Conservation (phyloP, 108 stramenopile genomes). For the Cylindrotheca closterium region DNA sequence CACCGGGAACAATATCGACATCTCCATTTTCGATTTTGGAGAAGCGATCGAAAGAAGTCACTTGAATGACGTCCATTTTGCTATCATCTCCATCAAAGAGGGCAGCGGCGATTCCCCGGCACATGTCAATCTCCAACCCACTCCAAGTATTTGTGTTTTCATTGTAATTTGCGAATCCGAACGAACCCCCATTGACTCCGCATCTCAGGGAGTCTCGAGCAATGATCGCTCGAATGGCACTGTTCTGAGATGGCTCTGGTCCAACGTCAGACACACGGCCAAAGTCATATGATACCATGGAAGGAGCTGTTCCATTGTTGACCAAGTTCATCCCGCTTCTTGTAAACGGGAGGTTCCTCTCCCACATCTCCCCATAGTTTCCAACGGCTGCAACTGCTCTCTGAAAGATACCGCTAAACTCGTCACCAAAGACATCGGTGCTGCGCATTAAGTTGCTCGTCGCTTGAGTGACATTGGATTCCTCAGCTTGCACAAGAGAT, state of each 20-base stretch:
- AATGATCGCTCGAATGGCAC: constrained; percentile 28
- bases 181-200: constrained; percentile 29
- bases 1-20: not conserved
- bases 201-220: constrained; percentile 37
- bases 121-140: constrained; percentile 8
- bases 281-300: constrained; percentile 40
- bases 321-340: constrained; percentile 28
- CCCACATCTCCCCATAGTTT: constrained; percentile 46
- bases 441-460: constrained; percentile 17
- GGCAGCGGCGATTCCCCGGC: constrained; percentile 8
- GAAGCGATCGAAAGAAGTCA: not conserved
- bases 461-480: constrained; percentile 21
- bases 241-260: not conserved
- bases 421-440: constrained; percentile 19
- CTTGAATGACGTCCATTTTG: not conserved
- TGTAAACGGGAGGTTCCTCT: constrained; percentile 9
- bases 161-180: not conserved
- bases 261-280: constrained; percentile 11
- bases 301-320: constrained; percentile 30
- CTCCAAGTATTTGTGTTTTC: not conserved
- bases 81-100: constrained; percentile 1
- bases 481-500: constrained; percentile 45
- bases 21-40: not conserved
- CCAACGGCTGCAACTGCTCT: constrained; percentile 49
- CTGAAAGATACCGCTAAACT: constrained; percentile 16